phyloP scores from a whole-genome alignment of 306 rosid genomes.

The Lathyrus sativus region DNA sequence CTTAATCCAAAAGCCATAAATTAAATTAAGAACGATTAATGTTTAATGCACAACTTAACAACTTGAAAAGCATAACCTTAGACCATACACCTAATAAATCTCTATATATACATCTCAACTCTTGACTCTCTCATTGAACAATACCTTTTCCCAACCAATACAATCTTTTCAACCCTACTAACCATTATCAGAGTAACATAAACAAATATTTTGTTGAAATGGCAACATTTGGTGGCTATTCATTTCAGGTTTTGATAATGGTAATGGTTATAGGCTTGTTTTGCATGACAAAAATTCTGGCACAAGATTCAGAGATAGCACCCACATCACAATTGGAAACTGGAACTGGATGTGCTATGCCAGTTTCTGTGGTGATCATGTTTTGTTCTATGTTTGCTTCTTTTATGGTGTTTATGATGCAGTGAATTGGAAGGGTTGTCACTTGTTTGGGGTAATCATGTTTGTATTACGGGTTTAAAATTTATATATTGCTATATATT shows the following conservation, averaged over 20 bases:
- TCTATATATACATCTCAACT: slow-evolving; percentile 50
- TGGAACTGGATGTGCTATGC: slow-evolving; percentile 52
- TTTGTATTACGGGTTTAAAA: slow-evolving; percentile 25
- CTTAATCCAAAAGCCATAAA: slow-evolving; percentile 44
- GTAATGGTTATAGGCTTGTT: slow-evolving; percentile 38
- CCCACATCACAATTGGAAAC: slow-evolving; percentile 56
- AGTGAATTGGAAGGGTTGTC: slow-evolving; percentile 24
- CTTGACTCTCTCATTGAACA: slow-evolving; percentile 32
- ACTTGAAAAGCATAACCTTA: slow-evolving; percentile 33
- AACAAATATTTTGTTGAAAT: slow-evolving; percentile 39
- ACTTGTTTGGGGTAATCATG: slow-evolving; percentile 30
- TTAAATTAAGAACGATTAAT: slow-evolving; percentile 41
- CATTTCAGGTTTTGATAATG: slow-evolving; percentile 30
- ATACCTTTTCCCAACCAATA: slow-evolving; percentile 18
- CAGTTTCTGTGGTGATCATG: slow-evolving; percentile 42
- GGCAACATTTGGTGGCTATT: slow-evolving; percentile 43
- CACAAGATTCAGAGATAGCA: slow-evolving; percentile 44
- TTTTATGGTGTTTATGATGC: slow-evolving; percentile 45
- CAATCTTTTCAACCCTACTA: slow-evolving; percentile 23
- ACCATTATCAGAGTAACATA: slow-evolving; percentile 6
- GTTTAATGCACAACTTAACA: slow-evolving; percentile 39
- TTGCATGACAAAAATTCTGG: slow-evolving; percentile 40
- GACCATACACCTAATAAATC: slow-evolving; percentile 8
- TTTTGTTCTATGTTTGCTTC: slow-evolving; percentile 50
- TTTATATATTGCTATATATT: not conserved